A percentile compares a stretch with the other conserved stretches of the same genome.
These are phyloP conservation scores for Posidonia australis DNA, from an alignment of 106 monocot species.

Conservation along the genomic window DNA sequence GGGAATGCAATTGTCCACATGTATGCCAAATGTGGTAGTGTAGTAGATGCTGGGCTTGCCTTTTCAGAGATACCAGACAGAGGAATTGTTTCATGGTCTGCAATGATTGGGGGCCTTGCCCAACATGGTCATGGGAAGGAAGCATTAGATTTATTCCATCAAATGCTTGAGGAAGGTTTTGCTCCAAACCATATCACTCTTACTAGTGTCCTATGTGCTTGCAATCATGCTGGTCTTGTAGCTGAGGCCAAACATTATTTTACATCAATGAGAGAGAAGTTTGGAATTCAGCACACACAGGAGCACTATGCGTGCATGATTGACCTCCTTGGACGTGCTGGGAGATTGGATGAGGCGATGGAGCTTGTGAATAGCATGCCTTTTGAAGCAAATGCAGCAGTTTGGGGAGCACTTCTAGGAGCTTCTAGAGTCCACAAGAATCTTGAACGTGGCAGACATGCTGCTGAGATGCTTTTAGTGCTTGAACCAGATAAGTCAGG, in stretches of 20 bases:
- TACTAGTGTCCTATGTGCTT: constrained; percentile 80
- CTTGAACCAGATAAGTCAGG: constrained; percentile 84
- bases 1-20: constrained; percentile 80
- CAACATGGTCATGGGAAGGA: constrained; percentile 78
- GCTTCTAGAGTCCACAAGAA: constrained; percentile 55
- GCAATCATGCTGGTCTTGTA: constrained; percentile 70
- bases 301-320: constrained; percentile 90
- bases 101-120: constrained; percentile 85
- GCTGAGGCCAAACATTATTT: constrained; percentile 58
- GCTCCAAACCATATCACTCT: constrained; percentile 79
- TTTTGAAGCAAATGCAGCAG: constrained; percentile 57
- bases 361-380: constrained; percentile 62
- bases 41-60: constrained; percentile 55
- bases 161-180: constrained; percentile 52
- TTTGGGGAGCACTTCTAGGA: constrained; percentile 84
- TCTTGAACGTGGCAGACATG: constrained; percentile 43
- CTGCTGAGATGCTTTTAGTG: constrained; percentile 61
- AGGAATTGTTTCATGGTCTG: constrained; percentile 88
- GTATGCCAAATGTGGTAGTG: constrained; percentile 91
- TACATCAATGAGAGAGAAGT: constrained; percentile 47
- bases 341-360: constrained; percentile 52
- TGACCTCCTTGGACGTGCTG: constrained; percentile 73
- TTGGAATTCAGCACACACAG: constrained; percentile 41
- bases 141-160: constrained; percentile 50
- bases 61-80: constrained; percentile 48